A percentile compares a stretch with the other conserved stretches of the same genome.
Evolutionary conservation across 2,329 filamentous ascomycete species (phyloP).

Genomic region (Aspergillus amoenus): DNA sequence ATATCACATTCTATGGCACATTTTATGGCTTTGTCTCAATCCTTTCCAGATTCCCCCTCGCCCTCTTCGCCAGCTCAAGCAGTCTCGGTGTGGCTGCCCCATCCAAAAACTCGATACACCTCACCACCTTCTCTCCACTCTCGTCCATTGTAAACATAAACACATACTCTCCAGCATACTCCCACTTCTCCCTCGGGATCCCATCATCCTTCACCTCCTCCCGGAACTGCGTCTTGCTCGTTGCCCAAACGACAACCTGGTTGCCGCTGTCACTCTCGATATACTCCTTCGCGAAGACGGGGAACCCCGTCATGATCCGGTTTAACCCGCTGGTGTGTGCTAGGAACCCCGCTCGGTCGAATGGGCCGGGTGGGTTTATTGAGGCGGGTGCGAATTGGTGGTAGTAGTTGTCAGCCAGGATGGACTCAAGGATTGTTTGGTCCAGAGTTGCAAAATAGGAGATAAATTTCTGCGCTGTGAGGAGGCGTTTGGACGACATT

Average conservation of each 20-base stretch:
- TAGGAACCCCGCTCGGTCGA: neutral
- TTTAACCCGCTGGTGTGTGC: neutral
- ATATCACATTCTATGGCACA: too few relatives aligned
- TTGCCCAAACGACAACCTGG: constrained; percentile 2
- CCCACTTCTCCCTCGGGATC: neutral
- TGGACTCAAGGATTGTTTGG: neutral
- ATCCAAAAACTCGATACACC: constrained; percentile 3
- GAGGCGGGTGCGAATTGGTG: neutral
- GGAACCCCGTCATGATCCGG: neutral
- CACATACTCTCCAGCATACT: neutral
- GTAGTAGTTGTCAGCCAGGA: neutral
- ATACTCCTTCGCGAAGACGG: neutral
- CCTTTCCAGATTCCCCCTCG: neutral
- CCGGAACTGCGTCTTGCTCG: neutral
- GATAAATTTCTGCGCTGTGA: neutral
- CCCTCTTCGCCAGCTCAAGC: neutral
- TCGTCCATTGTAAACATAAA: constrained; percentile 6
- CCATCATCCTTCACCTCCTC: constrained; percentile 3
- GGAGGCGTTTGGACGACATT: neutral
- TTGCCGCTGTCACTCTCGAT: neutral
- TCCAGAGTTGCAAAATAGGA: neutral
- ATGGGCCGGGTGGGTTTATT: neutral
- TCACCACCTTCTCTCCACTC: neutral
- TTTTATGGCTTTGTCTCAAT: neutral
- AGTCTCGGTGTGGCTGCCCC: neutral